Conservation (phyloP, 192 early-diverging fungal genomes). For the Coemansia sp. region DNA sequence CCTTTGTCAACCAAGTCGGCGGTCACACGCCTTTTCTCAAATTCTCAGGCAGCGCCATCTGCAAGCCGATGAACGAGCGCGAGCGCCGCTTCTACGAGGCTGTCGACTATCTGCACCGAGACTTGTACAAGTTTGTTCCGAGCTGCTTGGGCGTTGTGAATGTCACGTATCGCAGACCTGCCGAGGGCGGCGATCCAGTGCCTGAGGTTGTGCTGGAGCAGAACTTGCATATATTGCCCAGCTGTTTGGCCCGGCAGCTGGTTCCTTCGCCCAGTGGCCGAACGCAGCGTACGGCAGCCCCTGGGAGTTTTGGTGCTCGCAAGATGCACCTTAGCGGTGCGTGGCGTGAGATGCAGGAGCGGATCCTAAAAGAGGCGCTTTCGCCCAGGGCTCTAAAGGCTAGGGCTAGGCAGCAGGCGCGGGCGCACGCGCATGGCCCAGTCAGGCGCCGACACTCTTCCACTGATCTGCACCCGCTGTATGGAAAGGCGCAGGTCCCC, state of each 20-base stretch:
- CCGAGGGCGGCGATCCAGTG: conserved; percentile 36
- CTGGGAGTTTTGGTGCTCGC: conserved; percentile 52
- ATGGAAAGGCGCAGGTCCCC: conserved; percentile 14
- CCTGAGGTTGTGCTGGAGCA: conserved; percentile 82
- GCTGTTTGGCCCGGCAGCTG: conserved; percentile 59
- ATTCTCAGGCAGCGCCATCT: conserved; percentile 95
- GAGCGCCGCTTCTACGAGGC: conserved; percentile 92
- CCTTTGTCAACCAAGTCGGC: conserved; percentile 89
- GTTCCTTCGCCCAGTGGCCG: conserved; percentile 22
- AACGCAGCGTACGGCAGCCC: conserved; percentile 42
- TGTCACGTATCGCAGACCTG: conserved; percentile 70
- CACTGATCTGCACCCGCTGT: conserved; percentile 53
- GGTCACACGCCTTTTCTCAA: conserved; percentile 94
- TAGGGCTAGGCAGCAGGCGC: conserved; percentile 64
- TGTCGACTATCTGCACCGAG: conserved; percentile 70
- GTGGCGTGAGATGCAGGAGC: conserved; percentile 78
- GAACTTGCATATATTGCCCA: conserved; percentile 82
- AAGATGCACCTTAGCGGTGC: conserved; percentile 56
- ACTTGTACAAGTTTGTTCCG: conserved; percentile 84
- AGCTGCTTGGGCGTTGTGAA: conserved; percentile 93
- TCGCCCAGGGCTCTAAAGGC: conserved; percentile 80
- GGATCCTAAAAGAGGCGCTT: conserved; percentile 87
- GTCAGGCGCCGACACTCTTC: conserved; percentile 57
- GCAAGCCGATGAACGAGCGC: conserved; percentile 84
- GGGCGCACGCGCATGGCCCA: conserved; percentile 33